A percentile compares a stretch with the other conserved stretches of the same genome.
Evolutionary conservation across 1,284 basidiomycete species (phyloP).

Genomic region (Tylopilus sp.): DNA sequence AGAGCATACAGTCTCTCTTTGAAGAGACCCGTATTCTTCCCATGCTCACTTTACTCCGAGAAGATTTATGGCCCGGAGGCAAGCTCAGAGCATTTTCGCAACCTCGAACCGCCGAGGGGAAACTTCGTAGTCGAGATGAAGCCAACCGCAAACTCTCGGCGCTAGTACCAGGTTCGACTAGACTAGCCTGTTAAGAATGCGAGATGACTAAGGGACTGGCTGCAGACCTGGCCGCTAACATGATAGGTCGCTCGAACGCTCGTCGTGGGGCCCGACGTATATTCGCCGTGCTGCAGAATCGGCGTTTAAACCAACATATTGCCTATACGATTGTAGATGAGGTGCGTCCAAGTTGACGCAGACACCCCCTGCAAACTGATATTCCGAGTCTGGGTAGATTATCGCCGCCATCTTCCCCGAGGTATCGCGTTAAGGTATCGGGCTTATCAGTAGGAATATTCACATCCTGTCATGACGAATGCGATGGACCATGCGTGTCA

Average conservation of each 20-base stretch:
- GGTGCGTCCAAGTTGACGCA: slow-evolving; percentile 39
- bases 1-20: slow-evolving; percentile 60
- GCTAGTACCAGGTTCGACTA: slow-evolving; percentile 75
- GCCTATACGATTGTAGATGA: slow-evolving; percentile 84
- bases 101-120: slow-evolving; percentile 77
- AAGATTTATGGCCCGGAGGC: slow-evolving; percentile 80
- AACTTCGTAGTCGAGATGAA: slow-evolving; percentile 71
- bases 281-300: slow-evolving; percentile 90
- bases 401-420: slow-evolving; percentile 59
- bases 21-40: slow-evolving; percentile 66
- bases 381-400: slow-evolving; percentile 41
- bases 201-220: slow-evolving; percentile 8
- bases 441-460: background rate
- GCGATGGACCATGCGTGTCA: background rate
- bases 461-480: background rate
- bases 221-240: slow-evolving; percentile 87
- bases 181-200: slow-evolving; percentile 1
- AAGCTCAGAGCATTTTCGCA: slow-evolving; percentile 55
- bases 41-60: slow-evolving; percentile 63
- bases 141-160: slow-evolving; percentile 85
- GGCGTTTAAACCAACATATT: slow-evolving; percentile 88
- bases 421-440: slow-evolving; percentile 10
- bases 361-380: slow-evolving; percentile 9
- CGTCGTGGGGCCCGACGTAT: slow-evolving; percentile 84
- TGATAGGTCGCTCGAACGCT: slow-evolving; percentile 93